phyloP scores from a whole-genome alignment of 179 eudicot genomes.

The Camellia oleifera region DNA sequence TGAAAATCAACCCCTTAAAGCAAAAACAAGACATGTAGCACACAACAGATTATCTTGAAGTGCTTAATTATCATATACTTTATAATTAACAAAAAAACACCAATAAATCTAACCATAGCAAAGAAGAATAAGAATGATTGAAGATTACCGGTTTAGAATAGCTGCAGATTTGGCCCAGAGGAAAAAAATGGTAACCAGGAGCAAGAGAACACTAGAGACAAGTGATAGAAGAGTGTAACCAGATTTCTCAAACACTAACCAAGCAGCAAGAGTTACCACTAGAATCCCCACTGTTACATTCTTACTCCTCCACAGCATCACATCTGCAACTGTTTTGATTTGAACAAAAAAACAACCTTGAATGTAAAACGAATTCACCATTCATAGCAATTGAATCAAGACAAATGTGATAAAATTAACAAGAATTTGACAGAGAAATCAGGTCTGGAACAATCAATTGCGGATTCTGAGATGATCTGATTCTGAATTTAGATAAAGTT shows the following conservation, averaged over 20 bases:
- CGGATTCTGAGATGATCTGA: neutral
- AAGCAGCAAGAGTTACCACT: slow-evolving; percentile 38
- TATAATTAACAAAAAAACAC: neutral
- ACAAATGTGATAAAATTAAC: neutral
- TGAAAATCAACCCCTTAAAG: neutral
- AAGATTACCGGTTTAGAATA: slow-evolving; percentile 64
- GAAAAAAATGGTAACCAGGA: slow-evolving; percentile 65
- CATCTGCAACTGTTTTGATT: slow-evolving; percentile 70
- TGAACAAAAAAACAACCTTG: neutral
- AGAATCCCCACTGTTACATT: slow-evolving; percentile 46
- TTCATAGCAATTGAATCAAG: neutral
- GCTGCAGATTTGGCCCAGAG: slow-evolving; percentile 91
- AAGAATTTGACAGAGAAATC: neutral
- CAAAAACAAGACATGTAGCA: neutral
- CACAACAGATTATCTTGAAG: neutral
- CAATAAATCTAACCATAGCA: neutral
- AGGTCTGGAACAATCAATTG: neutral
- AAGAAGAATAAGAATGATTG: neutral
- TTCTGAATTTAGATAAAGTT: neutral
- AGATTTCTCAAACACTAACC: slow-evolving; percentile 82
- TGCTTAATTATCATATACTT: neutral
- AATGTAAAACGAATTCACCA: neutral
- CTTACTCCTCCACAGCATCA: slow-evolving; percentile 71
- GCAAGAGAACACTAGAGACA: slow-evolving; percentile 67
- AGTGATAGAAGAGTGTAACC: slow-evolving; percentile 70